Evolutionary conservation across 1,284 basidiomycete genomes (phyloP).

Genomic region (Austroboletus novae-zelandiae): DNA sequence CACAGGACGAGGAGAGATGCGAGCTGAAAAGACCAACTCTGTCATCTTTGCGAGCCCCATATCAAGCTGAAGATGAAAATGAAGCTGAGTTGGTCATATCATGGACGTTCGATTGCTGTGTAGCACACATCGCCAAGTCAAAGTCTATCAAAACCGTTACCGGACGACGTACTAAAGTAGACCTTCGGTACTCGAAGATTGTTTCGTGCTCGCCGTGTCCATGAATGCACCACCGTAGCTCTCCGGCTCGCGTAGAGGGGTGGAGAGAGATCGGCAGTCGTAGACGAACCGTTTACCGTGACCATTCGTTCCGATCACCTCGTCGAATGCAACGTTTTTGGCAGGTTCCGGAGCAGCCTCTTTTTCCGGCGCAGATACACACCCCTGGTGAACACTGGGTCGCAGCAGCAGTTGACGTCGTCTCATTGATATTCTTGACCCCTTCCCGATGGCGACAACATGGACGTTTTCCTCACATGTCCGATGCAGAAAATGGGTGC

Average conservation of each 20-base stretch:
- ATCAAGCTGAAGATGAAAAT: no score
- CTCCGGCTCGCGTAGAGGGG: no score
- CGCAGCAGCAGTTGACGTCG: neutral
- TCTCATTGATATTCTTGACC: neutral
- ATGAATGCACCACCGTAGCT: no score
- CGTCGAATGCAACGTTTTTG: neutral
- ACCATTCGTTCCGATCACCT: neutral
- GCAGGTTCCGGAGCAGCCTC: conserved; percentile 2
- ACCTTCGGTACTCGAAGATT: conserved; percentile 15
- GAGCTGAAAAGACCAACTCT: no score
- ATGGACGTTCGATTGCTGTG: no score
- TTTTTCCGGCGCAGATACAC: neutral
- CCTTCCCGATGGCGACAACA: conserved; percentile 18
- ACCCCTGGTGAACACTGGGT: neutral
- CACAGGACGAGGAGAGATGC: no score
- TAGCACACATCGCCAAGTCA: no score
- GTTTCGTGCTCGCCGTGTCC: no score
- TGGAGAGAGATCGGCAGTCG: neutral
- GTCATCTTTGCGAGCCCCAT: no score
- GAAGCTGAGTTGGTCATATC: no score
- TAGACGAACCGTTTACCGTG: neutral
- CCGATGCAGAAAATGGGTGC: conserved; percentile 2
- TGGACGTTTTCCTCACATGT: conserved; percentile 17
- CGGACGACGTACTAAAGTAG: no score
- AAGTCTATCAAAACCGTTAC: no score